Evolutionary conservation across 148 eudicot genomes (phyloP), one percentile per base, ranked within the genome.

Genomic region (Rhododendron molle): DNA sequence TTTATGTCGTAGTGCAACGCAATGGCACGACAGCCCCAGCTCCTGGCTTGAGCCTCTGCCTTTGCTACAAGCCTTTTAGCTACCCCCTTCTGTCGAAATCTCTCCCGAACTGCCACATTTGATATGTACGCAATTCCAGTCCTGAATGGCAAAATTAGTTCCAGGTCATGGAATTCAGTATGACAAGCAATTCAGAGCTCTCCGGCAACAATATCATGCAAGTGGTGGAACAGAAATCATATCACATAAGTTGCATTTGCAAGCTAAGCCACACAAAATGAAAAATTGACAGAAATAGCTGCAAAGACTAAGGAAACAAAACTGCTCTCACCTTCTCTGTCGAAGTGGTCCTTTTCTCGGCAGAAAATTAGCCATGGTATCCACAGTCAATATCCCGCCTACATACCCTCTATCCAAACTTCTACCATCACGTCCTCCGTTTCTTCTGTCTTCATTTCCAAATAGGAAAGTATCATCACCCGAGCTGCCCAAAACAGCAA

Each of bases 301-400:
- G 46, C 80, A 77, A 43, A 4, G 44, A 32, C 21, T 40, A 4
- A 15, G 58, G 15, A 81, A 23, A 44, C 40, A 73, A 5, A 65
- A 67, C 52, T 30, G 12, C 83, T 83, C 82, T 85, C 82, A 95
- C 99, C 99, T 97, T 92, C 99, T 91, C 83, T 92, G 94, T 52
- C 95, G 91, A 46, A 94, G 89, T 10, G 96, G 96, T 81, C 99
- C 99, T 91, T 94, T 97, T 85, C 98, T 92, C n/a, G 99, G 99
- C 73, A 97, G 94, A 90, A 93, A 97, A 90, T 97, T 96, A 83
- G 98, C 98, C 18, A 94, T 93, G 62, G 98, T 97, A 86, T 97
- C 99, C 43, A 97, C 91, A 26, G 99, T 97, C 88, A 97, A 88
- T 82, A 97, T 95, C 86, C 99, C 99, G 81, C 95, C 90, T 56